phyloP scores from a whole-genome alignment of 148 eudicot species.

The Fagopyrum esculentum region DNA sequence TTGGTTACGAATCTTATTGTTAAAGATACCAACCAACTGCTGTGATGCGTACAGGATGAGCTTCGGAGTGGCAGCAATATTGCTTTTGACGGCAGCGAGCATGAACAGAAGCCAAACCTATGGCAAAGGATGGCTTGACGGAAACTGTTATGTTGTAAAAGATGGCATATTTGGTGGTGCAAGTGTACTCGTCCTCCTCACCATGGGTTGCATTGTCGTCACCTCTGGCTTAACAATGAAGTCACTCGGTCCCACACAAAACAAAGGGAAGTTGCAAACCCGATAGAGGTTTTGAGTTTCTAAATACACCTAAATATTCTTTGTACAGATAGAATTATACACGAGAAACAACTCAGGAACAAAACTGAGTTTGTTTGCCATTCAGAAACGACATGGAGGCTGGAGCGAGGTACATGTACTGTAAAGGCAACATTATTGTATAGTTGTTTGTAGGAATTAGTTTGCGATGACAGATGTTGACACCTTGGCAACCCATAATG shows the following conservation, averaged over 20 bases:
- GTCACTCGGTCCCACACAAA: background rate
- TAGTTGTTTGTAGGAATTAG: background rate
- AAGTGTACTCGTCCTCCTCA: slow-evolving; percentile 31
- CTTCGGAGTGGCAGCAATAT: slow-evolving; percentile 25
- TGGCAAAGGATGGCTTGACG: slow-evolving; percentile 71
- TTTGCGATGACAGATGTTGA: background rate
- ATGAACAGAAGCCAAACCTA: slow-evolving; percentile 55
- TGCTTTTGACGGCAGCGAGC: slow-evolving; percentile 42
- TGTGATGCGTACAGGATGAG: slow-evolving; percentile 42
- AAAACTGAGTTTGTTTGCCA: background rate
- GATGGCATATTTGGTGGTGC: slow-evolving; percentile 55
- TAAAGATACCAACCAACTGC: background rate
- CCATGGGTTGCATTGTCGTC: slow-evolving; percentile 24
- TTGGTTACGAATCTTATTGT: background rate
- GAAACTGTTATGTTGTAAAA: slow-evolving; percentile 66
- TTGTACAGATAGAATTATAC: background rate
- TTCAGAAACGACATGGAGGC: background rate
- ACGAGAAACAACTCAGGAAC: background rate
- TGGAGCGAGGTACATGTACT: background rate
- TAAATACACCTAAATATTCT: background rate
- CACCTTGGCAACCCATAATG: slow-evolving; percentile 8
- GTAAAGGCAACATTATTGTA: background rate
- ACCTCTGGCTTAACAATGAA: background rate
- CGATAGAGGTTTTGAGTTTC: background rate
- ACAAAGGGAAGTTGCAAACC: background rate